A percentile compares a stretch with the other conserved stretches of the same genome.
Evolutionary conservation across 345 rosid genomes (phyloP).

Genomic region (Diplotaxis tenuifolia): DNA sequence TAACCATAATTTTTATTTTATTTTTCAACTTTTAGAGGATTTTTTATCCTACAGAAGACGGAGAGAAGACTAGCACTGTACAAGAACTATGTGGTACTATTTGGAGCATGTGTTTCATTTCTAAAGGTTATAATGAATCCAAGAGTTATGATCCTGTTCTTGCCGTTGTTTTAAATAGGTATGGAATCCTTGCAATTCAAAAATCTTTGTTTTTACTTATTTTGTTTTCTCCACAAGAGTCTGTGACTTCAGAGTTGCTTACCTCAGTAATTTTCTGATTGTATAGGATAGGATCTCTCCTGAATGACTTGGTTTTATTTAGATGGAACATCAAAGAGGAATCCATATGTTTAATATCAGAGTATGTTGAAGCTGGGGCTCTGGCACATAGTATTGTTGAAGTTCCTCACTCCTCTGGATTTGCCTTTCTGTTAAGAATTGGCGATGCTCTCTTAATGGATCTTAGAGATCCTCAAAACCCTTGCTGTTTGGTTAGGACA

Average conservation of each 20-base stretch:
- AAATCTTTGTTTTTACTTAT: slow-evolving; percentile 27
- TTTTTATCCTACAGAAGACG: slow-evolving; percentile 71
- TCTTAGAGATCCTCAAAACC: slow-evolving; percentile 76
- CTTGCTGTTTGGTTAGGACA: slow-evolving; percentile 68
- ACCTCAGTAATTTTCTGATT: slow-evolving; percentile 34
- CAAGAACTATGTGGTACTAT: slow-evolving; percentile 72
- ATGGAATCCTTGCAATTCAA: slow-evolving; percentile 37
- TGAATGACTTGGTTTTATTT: slow-evolving; percentile 68
- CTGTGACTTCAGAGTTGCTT: slow-evolving; percentile 25
- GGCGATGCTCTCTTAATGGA: slow-evolving; percentile 98
- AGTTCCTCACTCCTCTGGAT: slow-evolving; percentile 84
- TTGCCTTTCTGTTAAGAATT: slow-evolving; percentile 80
- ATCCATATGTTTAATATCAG: slow-evolving; percentile 53
- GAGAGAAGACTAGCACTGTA: slow-evolving; percentile 39
- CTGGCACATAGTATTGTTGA: slow-evolving; percentile 74
- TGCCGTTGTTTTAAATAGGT: slow-evolving; percentile 91
- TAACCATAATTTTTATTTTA: background rate
- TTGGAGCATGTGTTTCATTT: slow-evolving; percentile 98
- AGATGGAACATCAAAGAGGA: slow-evolving; percentile 66
- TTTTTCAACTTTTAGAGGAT: slow-evolving; percentile 43
- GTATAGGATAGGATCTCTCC: slow-evolving; percentile 62
- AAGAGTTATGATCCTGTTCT: slow-evolving; percentile 73
- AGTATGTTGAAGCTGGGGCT: slow-evolving; percentile 70
- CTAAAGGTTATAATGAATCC: slow-evolving; percentile 49
- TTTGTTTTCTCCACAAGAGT: slow-evolving; percentile 17